Conservation (phyloP, 2,329 filamentous ascomycete species). For the Colletotrichum gloeosporioides region DNA sequence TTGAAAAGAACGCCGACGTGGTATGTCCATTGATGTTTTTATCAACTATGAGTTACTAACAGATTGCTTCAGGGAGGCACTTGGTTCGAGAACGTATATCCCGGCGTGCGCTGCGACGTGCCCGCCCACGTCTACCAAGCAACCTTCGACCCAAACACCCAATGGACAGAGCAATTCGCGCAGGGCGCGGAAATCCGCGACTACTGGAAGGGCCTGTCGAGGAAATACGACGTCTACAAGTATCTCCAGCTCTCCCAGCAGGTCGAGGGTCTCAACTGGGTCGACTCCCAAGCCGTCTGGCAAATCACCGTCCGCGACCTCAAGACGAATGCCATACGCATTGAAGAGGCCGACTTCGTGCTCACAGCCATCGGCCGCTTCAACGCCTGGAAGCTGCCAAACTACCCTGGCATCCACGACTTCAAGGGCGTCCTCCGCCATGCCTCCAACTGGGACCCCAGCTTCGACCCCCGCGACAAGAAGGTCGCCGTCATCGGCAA, state of each 20-base stretch:
- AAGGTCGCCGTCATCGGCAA: slow-evolving; percentile 67
- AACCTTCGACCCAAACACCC: slow-evolving; percentile 69
- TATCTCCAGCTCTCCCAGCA: slow-evolving; percentile 59
- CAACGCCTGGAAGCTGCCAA: slow-evolving; percentile 68
- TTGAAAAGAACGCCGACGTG: slow-evolving; percentile 72
- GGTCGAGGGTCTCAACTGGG: slow-evolving; percentile 64
- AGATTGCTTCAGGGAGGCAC: slow-evolving; percentile 46
- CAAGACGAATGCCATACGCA: slow-evolving; percentile 39
- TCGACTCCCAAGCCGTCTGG: slow-evolving; percentile 59
- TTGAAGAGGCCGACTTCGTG: slow-evolving; percentile 62
- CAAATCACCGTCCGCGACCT: slow-evolving; percentile 50
- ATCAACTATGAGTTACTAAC: background rate
- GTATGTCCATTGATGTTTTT: slow-evolving; percentile 44
- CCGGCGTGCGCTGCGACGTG: slow-evolving; percentile 70
- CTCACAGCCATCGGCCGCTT: slow-evolving; percentile 70
- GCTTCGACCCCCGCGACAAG: slow-evolving; percentile 54
- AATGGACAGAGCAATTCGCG: slow-evolving; percentile 74
- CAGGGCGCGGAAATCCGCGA: slow-evolving; percentile 69
- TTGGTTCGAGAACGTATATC: slow-evolving; percentile 64
- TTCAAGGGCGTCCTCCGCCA: slow-evolving; percentile 64
- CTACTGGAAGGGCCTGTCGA: slow-evolving; percentile 69
- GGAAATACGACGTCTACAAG: slow-evolving; percentile 69
- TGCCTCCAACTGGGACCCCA: slow-evolving; percentile 64
- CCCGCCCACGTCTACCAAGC: slow-evolving; percentile 74
- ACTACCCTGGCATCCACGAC: slow-evolving; percentile 61